Base-by-base conservation (phyloP, 2,329 filamentous ascomycete species). In the Capronia epimyces region DNA sequence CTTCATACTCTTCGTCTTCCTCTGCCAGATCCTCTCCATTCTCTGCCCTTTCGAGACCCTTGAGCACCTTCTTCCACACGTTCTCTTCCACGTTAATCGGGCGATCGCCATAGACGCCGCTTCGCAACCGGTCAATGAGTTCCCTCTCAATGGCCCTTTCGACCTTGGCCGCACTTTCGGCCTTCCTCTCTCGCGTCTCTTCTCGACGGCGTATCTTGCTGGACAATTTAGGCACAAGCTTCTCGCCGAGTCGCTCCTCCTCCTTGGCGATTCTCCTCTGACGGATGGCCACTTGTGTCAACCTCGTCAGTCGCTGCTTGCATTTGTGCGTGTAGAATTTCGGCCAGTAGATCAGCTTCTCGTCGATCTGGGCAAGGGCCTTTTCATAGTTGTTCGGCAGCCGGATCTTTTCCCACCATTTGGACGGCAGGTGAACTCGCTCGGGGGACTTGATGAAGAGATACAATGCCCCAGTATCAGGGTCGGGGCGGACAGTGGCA, bases 361-460 rank as follows among this genome's bases (percentile, higher is more conserved):
- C 81, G 67, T 95, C 89, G 60, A 98, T 82, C 68, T 95, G 87
- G 61, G 87, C 80, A 21, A 98, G 79, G 1, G 93, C 93, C 66
- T 90, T 86, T 57, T 83, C 81, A 70, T 97, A 97, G 75, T 97
- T 96, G 63, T 83, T 81, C 22, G 88, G 89, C 27, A 98, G 76
- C 66, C 89, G 87, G 67, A 96, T 89, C 61, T 85, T 83, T 73
- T 97, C 89, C 93, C 93, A 98, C 74, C 91, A 83, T 71, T 95
- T 94, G 52, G 82, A 84, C 1, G 91, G 93, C 71, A 91, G 80
- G 69, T 90, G 91, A 10, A 86, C 79, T 56, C 93, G 87, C 75
- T 95, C 89, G 61, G 90, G 81, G 3, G 89, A 93, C 75, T 96
- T 97, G 79, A 95, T 95, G 78, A 95, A 97, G 50, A 97, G 83